Percentiles rank a stretch among this genome's conserved stretches.
Evolutionary conservation across 1,284 basidiomycete genomes (phyloP).

Genomic region (Boletus holoroseus): DNA sequence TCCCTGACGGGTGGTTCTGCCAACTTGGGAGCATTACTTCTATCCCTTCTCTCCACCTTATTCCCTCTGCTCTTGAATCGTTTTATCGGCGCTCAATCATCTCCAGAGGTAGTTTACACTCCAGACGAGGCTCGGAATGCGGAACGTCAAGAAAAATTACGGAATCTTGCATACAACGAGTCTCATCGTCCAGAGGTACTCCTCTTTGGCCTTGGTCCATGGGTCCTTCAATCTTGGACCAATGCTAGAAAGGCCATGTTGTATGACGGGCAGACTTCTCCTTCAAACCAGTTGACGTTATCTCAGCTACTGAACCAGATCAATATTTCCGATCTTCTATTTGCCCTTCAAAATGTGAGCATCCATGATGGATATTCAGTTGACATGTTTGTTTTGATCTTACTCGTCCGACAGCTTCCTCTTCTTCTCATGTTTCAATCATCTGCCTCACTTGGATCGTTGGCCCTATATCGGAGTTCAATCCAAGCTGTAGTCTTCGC

Average conservation of each 20-base stretch:
- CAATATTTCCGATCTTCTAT: constrained; percentile 57
- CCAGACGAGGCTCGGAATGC: constrained; percentile 54
- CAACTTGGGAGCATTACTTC: constrained; percentile 50
- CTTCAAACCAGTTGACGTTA: constrained; percentile 37
- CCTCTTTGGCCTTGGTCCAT: constrained; percentile 74
- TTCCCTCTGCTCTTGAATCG: constrained; percentile 53
- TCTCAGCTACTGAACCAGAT: constrained; percentile 46
- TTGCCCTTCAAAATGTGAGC: constrained; percentile 63
- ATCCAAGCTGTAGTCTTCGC: constrained; percentile 67
- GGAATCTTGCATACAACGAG: constrained; percentile 65
- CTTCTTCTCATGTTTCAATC: constrained; percentile 64
- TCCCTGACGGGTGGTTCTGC: constrained; percentile 58
- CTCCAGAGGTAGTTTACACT: constrained; percentile 43
- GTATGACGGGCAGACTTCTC: constrained; percentile 46
- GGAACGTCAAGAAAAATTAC: constrained; percentile 67
- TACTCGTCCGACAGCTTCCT: constrained; percentile 51
- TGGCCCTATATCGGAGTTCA: constrained; percentile 70
- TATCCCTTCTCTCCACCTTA: constrained; percentile 54
- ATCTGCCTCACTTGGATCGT: constrained; percentile 65
- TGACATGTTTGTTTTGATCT: constrained; percentile 11
- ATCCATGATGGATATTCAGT: constrained; percentile 1
- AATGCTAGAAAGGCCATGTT: constrained; percentile 54
- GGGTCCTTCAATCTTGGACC: constrained; percentile 74
- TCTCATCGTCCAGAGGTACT: constrained; percentile 68
- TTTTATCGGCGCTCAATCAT: constrained; percentile 37